Evolutionary conservation across 2,329 filamentous ascomycete species (phyloP), one percentile per base, ranked within the genome.

Genomic region (Aspergillus flavus): DNA sequence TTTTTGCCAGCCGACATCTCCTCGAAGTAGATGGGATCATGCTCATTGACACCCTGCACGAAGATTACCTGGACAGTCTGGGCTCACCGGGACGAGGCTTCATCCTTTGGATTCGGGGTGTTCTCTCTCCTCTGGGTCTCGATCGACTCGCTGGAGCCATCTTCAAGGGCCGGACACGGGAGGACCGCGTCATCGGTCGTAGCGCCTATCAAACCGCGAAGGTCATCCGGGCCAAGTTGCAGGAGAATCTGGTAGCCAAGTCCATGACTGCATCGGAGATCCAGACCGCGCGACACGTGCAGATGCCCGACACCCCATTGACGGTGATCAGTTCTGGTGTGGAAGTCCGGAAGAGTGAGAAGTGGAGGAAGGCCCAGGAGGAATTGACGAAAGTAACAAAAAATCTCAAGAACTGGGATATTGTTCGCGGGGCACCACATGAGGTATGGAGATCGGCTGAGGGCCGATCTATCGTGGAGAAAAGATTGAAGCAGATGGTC

Each of bases 181-280:
- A 91, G 74, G 94, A 98, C 76, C 90, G 95, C 11, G 88, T 97
- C 12, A 96, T 91, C 78, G 95, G 95, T 14, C 85, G 87, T 52
- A 87, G 89, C 6, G 88, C 93, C 0, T 90, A 93, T 73, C 92
- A 96, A 77, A 85, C 84, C 28, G 92, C 91, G 65, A 96, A 94
- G 76, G 90, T 87, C 75, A 90, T 97, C 77, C 97, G 96, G 76
- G 91, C 93, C 5, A 92, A 94, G 78, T 83, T 99, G 61, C 95
- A 99, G 79, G 95, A 99, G 81, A 94, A 90, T 68, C 84, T 98
- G 1, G 93, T 97, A 36, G 94, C 94, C 0, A 86, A 89, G 68
- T 92, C 91, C 0, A 87, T 98, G 69, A 93, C 93, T 16, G 90
- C 89, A 76, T 91, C 91, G 39, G 95, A 99, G 72, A 88, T 96